Evolutionary conservation across 2,329 filamentous ascomycete species (phyloP), one percentile per base, ranked within the genome.

Genomic region (Hypoxylon sp.): DNA sequence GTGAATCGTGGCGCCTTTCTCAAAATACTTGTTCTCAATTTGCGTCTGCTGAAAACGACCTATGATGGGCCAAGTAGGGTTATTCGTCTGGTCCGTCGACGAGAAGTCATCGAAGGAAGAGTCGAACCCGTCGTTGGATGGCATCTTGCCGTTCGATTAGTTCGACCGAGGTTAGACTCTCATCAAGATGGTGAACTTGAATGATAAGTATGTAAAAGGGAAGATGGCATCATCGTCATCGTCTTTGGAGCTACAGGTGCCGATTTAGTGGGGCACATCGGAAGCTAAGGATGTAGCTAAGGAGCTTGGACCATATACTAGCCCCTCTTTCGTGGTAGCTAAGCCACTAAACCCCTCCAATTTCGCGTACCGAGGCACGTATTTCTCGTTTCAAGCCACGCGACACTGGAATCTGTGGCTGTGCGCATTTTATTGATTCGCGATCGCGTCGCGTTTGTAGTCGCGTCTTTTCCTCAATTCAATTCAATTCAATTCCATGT

Each of bases 1-100:
- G 38, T 64, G 37, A n/a, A 70, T 62, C 17, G 64, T 67, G 15
- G 55, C 63, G 4, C 60, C 67, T 2, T 64, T 53, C 29, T 58
- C 57, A 15, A 69, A 57, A 23, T 30, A 67, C 4, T 23, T 48
- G 8, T 29, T 45, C 50, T 69, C 64, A 16, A 67, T 44, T 16
- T 32, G 23, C 9, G 40, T 50, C 40, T 68, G 65, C 36, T 63
- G 55, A 4, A 37, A 26, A 6, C 50, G 27, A 20, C 41, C 11
- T 7, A 61, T 3, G 7, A n/a, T 2, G 19, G 66, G 66, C 67
- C 67, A 69, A n/a, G 51, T 56, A 20, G 9, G 29, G 25, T 61
- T 27, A 26, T 51, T 44, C 25, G 55, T 49, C 5, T 44, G 26
- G 40, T 9, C 2, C 30, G 27, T 8, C 42, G 42, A 36, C 6